Evolutionary conservation across 768 basidiomycete species (phyloP).

Genomic region (Pleurotus sapidus): DNA sequence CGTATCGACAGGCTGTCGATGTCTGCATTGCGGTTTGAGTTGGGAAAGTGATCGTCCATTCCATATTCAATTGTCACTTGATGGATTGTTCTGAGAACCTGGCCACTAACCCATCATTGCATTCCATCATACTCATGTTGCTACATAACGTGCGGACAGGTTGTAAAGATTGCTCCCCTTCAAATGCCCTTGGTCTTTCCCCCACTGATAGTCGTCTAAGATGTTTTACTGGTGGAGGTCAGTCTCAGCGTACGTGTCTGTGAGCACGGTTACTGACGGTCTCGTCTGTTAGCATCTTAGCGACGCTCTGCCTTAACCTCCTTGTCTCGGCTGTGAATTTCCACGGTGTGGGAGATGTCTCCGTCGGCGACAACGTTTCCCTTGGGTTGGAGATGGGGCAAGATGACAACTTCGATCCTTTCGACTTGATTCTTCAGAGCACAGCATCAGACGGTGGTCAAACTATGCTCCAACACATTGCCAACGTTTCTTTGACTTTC

Average conservation of each 20-base stretch:
- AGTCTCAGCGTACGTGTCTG: not conserved
- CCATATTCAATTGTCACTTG: not conserved
- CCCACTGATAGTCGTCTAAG: not conserved
- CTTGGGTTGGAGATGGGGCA: not conserved
- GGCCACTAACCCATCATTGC: not conserved
- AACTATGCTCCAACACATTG: not conserved
- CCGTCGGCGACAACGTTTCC: not conserved
- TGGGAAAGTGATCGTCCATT: not conserved
- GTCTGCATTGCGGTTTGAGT: too few relatives aligned
- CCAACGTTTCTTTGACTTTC: not conserved
- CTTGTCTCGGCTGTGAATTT: constrained; percentile 1
- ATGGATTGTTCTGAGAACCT: not conserved
- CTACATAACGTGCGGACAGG: too few relatives aligned
- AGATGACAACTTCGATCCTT: not conserved
- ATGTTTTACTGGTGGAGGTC: constrained; percentile 3
- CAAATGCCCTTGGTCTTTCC: not conserved
- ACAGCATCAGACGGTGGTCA: not conserved
- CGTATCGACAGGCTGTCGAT: not conserved
- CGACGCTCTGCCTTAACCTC: not conserved
- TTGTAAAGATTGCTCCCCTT: too few relatives aligned
- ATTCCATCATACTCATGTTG: not conserved
- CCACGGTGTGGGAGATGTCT: not conserved
- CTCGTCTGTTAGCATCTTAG: not conserved
- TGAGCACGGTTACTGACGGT: not conserved
- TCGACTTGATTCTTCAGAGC: not conserved